Conservation (phyloP, 139 green algal genomes). For the Eudorina sp. region DNA sequence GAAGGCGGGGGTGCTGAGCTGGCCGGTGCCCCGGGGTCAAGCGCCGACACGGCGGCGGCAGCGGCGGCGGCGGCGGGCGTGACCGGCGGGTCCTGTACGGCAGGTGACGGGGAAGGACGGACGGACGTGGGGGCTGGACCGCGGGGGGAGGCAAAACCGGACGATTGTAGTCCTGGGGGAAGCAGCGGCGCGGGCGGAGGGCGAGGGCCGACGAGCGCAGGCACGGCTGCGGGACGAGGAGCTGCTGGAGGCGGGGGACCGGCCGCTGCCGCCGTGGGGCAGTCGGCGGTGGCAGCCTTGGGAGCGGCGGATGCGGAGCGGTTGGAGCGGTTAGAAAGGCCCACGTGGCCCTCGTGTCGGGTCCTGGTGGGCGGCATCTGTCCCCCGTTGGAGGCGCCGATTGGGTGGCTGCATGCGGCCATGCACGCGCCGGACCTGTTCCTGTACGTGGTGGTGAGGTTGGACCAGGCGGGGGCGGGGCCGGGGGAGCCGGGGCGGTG, state of each 20-base stretch:
- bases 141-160: no score
- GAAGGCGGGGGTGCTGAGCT: no score
- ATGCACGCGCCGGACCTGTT: conserved; percentile 75
- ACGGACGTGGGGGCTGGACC: no score
- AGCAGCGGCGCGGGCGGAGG: not conserved
- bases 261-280: not conserved
- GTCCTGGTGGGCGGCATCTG: conserved; percentile 61
- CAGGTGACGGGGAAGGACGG: no score
- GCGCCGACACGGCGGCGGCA: no score
- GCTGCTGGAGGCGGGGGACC: not conserved
- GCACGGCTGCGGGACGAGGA: not conserved
- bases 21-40: no score
- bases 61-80: no score
- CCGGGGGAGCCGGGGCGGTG: not conserved
- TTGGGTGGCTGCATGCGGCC: conserved; percentile 74
- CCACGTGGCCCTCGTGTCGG: not conserved
- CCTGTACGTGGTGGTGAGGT: conserved; percentile 78
- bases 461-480: conserved; percentile 9
- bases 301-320: not conserved
- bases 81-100: no score
- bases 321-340: not conserved
- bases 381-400: conserved; percentile 60
- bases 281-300: not conserved
- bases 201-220: no score
- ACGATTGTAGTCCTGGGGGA: no score